Evolutionary conservation across 2,329 filamentous ascomycete genomes (phyloP), one percentile per base, ranked within the genome.

Genomic region (Xylaria sp.): DNA sequence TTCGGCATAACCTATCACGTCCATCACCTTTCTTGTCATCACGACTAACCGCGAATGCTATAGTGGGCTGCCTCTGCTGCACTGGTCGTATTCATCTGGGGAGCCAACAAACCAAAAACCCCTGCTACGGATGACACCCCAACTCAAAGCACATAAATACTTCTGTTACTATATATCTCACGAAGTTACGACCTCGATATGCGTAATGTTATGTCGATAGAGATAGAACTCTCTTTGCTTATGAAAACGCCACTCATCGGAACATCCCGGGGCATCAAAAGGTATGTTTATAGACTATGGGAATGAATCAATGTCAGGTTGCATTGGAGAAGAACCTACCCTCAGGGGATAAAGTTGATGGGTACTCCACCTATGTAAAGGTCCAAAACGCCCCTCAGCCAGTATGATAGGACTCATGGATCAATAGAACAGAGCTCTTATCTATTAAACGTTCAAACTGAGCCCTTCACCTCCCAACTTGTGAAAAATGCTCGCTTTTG

Each of bases 21-120:
- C 11, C 12, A 31, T 35, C 19, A 28, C 19, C 8, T 25, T 8
- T 4, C 31, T 46, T 3, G 21, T 6, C 8, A 25, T 3, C 47
- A 7, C 31, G 5, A 25, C 58, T 64, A 46, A 64, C 49, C 1
- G 2, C n/a, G 9, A 14, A 28, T 31, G 8, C 19, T n/a, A 9
- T 42, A 64, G 62, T 79, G 76, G 77, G 71, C 72, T 33, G 75
- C 72, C 1, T 72, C 72, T 4, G 78, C 75, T 1, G 72, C 72
- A n/a, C 56, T 77, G 5, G 68, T 75, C 1, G 70, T 74, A 17
- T 69, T 68, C 9, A 51, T 78, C 4, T 75, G 74, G 68, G 70
- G 78, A 9, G 77, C 37, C 6, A 64, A 55, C 38, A 67, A 63
- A 42, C 52, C 61, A n/a, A 37, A 14, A 8, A 17, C 40, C 17